Evolutionary conservation across 441 rosid species (phyloP).

Genomic region (Eruca vesicaria): DNA sequence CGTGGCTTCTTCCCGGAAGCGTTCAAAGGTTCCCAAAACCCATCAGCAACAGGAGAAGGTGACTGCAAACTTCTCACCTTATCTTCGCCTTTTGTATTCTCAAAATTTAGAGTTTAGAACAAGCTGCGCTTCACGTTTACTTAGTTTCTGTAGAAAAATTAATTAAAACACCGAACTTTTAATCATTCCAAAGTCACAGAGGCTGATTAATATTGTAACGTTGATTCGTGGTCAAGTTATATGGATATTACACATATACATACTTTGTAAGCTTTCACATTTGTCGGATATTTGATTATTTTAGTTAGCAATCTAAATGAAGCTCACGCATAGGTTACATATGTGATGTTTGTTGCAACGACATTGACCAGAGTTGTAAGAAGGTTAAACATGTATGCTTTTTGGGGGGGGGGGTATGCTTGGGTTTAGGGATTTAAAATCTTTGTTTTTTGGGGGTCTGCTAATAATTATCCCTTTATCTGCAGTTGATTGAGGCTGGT

Average conservation of each 20-base stretch:
- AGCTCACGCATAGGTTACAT: neutral
- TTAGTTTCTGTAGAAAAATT: neutral
- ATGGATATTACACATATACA: too few species aligned
- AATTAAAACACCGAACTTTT: neutral
- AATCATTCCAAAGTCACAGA: neutral
- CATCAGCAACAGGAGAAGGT: conserved; percentile 67
- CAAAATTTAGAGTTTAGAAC: neutral
- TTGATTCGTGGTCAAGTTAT: neutral
- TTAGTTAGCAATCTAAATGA: neutral
- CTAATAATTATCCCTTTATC: neutral
- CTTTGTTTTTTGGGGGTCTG: neutral
- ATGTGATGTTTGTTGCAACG: neutral
- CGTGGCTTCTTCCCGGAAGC: conserved; percentile 52
- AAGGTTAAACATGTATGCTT: neutral
- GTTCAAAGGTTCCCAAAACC: conserved; percentile 59
- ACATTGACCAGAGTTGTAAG: neutral
- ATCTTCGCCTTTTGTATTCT: neutral
- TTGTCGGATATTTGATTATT: neutral
- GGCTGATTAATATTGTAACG: neutral
- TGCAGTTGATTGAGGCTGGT: conserved; percentile 69
- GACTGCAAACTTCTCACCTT: neutral
- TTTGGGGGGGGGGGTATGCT: too few species aligned
- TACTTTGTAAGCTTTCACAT: neutral
- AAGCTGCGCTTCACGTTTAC: neutral
- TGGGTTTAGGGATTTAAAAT: neutral